These are phyloP conservation scores for Lenzites betulinus DNA, from an alignment of 768 basidiomycete species.

Conservation along the genomic window DNA sequence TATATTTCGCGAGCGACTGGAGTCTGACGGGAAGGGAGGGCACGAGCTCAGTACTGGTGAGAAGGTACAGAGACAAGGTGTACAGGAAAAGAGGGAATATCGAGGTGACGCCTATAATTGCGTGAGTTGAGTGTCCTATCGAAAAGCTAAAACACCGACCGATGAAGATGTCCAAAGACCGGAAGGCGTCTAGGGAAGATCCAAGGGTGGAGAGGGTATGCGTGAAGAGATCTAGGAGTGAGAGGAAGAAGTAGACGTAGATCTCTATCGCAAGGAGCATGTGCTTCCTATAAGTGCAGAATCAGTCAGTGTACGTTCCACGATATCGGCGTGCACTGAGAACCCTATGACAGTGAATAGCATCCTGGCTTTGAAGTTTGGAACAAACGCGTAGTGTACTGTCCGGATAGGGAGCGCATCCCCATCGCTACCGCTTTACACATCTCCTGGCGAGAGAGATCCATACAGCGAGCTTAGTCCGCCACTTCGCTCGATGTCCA, in stretches of 20 bases:
- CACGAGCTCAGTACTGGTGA: constrained; percentile 54
- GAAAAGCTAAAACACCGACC: constrained; percentile 44
- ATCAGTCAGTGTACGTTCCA: background rate
- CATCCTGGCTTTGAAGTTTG: too few relatives aligned
- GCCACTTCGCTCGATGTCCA: too few relatives aligned
- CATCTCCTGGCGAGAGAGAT: too few relatives aligned
- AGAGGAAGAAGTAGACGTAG: constrained; percentile 58
- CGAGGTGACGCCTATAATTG: constrained; percentile 49
- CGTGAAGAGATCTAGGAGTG: constrained; percentile 61
- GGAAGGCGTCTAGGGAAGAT: constrained; percentile 48
- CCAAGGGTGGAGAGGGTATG: constrained; percentile 55
- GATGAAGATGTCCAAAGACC: constrained; percentile 56
- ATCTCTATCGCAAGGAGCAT: constrained; percentile 64
- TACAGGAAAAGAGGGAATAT: constrained; percentile 68
- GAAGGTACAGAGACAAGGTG: constrained; percentile 60
- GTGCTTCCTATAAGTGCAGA: constrained; percentile 44
- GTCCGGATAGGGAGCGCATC: too few relatives aligned
- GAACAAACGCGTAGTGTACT: too few relatives aligned
- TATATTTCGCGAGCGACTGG: constrained; percentile 44
- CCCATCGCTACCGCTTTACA: too few relatives aligned
- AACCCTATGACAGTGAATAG: too few relatives aligned
- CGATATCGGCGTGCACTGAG: too few relatives aligned
- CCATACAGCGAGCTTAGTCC: too few relatives aligned
- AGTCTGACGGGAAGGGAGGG: constrained; percentile 53
- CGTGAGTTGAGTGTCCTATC: background rate